These are phyloP conservation scores for Linum usitatissimum DNA, from an alignment of 345 rosid species.

Conservation along the genomic window DNA sequence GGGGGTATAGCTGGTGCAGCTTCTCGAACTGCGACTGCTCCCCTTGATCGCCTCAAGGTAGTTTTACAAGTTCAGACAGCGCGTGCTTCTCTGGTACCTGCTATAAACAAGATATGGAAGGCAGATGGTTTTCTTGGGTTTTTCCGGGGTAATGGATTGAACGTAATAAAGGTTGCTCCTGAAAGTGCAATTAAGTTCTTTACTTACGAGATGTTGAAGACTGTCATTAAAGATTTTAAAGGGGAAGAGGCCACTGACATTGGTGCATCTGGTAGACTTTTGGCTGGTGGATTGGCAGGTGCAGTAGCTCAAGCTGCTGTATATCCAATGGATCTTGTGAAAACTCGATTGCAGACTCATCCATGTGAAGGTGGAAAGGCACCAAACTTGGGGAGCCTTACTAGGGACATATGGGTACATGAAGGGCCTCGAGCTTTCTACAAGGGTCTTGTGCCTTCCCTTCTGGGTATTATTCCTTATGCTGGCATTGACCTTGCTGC, in stretches of 20 bases:
- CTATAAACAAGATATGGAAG: constrained; percentile 55
- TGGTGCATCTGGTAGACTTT: constrained; percentile 53
- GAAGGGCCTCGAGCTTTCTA: constrained; percentile 87
- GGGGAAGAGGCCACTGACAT: constrained; percentile 46
- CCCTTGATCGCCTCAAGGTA: constrained; percentile 84
- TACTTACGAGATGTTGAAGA: constrained; percentile 63
- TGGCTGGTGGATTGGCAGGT: constrained; percentile 87
- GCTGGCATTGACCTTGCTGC: constrained; percentile 96
- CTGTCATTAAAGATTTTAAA: constrained; percentile 33
- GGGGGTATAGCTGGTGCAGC: constrained; percentile 91
- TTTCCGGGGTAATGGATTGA: constrained; percentile 76
- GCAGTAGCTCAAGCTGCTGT: constrained; percentile 84
- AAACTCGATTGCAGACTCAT: constrained; percentile 79
- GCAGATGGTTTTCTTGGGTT: constrained; percentile 52
- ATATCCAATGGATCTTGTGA: constrained; percentile 86
- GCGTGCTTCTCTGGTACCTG: constrained; percentile 43
- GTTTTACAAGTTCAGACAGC: constrained; percentile 71
- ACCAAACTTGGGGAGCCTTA: constrained; percentile 45
- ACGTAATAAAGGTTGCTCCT: constrained; percentile 82
- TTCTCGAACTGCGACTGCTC: constrained; percentile 85
- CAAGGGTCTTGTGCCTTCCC: constrained; percentile 77
- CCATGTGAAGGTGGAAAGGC: constrained; percentile 49
- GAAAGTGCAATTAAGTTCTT: constrained; percentile 87
- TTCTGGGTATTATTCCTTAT: constrained; percentile 84
- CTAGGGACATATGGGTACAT: constrained; percentile 63